Evolutionary conservation across 768 basidiomycete species (phyloP), one percentile per base, ranked within the genome.

Genomic region (Royoungia palumana): DNA sequence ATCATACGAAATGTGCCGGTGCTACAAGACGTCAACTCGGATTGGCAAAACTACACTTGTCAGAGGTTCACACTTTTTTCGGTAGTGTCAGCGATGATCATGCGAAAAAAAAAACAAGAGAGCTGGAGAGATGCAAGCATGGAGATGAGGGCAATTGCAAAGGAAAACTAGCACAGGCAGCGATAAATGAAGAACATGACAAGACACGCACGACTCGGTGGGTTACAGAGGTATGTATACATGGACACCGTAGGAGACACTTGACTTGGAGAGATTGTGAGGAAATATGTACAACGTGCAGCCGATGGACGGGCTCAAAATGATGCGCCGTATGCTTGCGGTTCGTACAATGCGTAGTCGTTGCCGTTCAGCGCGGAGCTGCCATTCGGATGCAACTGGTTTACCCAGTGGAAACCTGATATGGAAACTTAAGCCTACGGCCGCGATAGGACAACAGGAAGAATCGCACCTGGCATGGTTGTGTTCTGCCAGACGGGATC

Each of bases 401-500:
- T 59, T 44, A 72, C 60, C 70, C 71, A 73, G 22, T 60, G 50
- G 49, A 70, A 73, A 14, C 71, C 69, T 72, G 36, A 43, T 19
- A 0, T 9, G 32, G n/a, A 25, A 2, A 43, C 30, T n/a, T 54
- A 16, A 51, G 45, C 14, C 32, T 21, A 34, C 21, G 16, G 39
- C 6, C 41, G 24, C 6, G 6, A 37, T n/a, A 20, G 1, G 30
- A 37, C 17, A 0, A 19, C 5, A 20, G 4, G 5, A 30, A 20
- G 20, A 19, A 5, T 62, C 78, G 56, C 53, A 83, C 82, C 77
- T 58, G 82, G 77, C 34, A 82, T 54, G 2, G 75, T 67, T 24
- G 77, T 74, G 59, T 80, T 79, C 32, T 75, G 76, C 82, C 81
- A 84, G 3, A 69, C 66, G 37, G 78, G 75, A 59, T 83, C 77